Base-by-base conservation (phyloP, 345 rosid genomes). In the Lumnitzera racemosa region DNA sequence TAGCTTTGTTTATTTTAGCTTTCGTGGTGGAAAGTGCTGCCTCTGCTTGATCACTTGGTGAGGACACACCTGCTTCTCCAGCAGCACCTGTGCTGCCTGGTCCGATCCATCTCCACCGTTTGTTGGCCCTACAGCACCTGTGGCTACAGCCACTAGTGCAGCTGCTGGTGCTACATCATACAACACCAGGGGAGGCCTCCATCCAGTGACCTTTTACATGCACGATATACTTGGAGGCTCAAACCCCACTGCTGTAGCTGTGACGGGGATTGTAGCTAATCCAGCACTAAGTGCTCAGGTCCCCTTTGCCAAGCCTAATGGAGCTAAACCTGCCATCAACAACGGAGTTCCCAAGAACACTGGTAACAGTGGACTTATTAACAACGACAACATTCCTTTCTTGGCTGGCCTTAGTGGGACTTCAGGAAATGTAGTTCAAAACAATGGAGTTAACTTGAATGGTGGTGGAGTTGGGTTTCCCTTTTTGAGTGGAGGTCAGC, bases 181-280 rank as follows among this genome's bases (percentile, higher is more conserved):
- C 53, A 52, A 25, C 41, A 0, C 58, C 12, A 63, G 58, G 9
- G 43, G 43, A 36, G 43, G 43, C 46, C 63, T 59, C 58, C 68
- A 76, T 61, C 70, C 76, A 24, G 46, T 83, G 58, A 66, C 67
- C 57, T 91, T 91, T 80, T 88, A 69, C 73, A 83, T 85, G 89
- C 95, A 90, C 15, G 97, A 90, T 68, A 81, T 90, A 59, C 81
- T 87, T 12, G 91, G 90, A 1, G 95, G 95, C n/a, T 80, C 91
- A 13, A 84, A 81, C 67, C 95, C 96, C 7, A 66, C 85, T 0
- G 92, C 95, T 12, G 66, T 73, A 67, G 92, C 95, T 0, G 92
- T 89, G 15, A 88, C 92, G 0, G 92, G 95, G 49, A 67, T 88
- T 0, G 91, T 86, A 3, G 62, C 78, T 43, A 91, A 84, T 66